Evolutionary conservation across 2,329 filamentous ascomycete genomes (phyloP), one percentile per base, ranked within the genome.

Genomic region (Balansia obtecta): DNA sequence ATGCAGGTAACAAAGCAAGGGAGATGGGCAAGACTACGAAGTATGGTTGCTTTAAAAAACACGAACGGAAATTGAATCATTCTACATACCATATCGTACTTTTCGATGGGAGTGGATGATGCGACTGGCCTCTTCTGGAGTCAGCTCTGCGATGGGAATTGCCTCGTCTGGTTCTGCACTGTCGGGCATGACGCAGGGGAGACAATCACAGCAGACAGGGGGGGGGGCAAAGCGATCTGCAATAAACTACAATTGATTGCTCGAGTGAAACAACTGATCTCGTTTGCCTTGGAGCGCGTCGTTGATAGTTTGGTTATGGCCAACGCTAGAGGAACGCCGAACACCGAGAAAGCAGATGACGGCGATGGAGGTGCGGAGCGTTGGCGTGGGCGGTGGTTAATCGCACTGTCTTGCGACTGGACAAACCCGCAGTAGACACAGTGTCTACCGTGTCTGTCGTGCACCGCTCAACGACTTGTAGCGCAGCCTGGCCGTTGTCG

Each of bases 91-190:
- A 65, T 84, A 83, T 60, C 80, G 75, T 51, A 84, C 80, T 65
- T 84, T 84, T 56, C 80, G 77, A 62, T 83, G 80, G 48, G 79
- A 83, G 62, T 83, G 80, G 57, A 84, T 83, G 66, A 84, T 83
- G 58, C 79, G 77, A 61, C 71, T 83, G 55, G 79, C 80, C 65
- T 84, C 80, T 63, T 83, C 80, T 10, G 79, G 75, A 45, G 77
- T 82, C 61, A 82, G 69, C 59, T 79, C 73, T 61, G 80, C 74
- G 54, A 80, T 64, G 47, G 70, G 65, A 54, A 70, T 65, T 58
- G 68, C 66, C 54, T 69, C 69, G 49, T 74, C 69, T 48, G 68
- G 65, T 48, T 69, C 66, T 48, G 69, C 65, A 53, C 67, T 64
- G 51, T 74, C 71, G 53, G 69, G 61, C 73, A 75, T 75, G 61